Conservation (phyloP, 2,329 filamentous ascomycete genomes). For the Iodosphaeria phyllophila region DNA sequence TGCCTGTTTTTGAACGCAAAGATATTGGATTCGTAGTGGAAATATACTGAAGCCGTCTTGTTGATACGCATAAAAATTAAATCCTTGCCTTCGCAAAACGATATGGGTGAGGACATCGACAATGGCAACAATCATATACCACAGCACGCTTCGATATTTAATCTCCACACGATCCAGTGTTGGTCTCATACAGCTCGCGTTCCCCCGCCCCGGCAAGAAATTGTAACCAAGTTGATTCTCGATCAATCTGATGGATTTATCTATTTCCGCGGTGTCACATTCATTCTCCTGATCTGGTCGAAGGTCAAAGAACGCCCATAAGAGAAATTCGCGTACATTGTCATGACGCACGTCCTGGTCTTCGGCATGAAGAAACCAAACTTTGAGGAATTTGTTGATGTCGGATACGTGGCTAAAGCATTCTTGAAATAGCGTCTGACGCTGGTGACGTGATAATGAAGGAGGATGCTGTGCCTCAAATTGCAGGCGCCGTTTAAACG, state of each 20-base stretch:
- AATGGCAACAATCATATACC: constrained; percentile 39
- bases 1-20: constrained; percentile 26
- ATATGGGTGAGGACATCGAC: constrained; percentile 32
- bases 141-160: constrained; percentile 40
- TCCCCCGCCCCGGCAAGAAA: constrained; percentile 34
- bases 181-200: constrained; percentile 37
- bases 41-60: constrained; percentile 27
- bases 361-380: constrained; percentile 48
- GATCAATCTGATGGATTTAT: constrained; percentile 27
- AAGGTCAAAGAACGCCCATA: constrained; percentile 47
- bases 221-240: constrained; percentile 31
- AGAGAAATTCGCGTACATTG: constrained; percentile 47
- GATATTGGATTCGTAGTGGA: constrained; percentile 33
- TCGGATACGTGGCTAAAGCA: constrained; percentile 36
- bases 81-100: constrained; percentile 26
- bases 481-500: constrained; percentile 20
- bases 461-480: constrained; percentile 20
- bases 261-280: constrained; percentile 21
- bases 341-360: constrained; percentile 39
- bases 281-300: constrained; percentile 8
- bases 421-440: constrained; percentile 34
- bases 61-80: constrained; percentile 32
- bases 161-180: constrained; percentile 46
- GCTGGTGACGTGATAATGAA: constrained; percentile 22
- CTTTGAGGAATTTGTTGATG: constrained; percentile 34